A percentile compares a stretch with the other conserved stretches of the same genome.
Evolutionary conservation across 257 asterid species (phyloP).

Genomic region (Cinchona pubescens): DNA sequence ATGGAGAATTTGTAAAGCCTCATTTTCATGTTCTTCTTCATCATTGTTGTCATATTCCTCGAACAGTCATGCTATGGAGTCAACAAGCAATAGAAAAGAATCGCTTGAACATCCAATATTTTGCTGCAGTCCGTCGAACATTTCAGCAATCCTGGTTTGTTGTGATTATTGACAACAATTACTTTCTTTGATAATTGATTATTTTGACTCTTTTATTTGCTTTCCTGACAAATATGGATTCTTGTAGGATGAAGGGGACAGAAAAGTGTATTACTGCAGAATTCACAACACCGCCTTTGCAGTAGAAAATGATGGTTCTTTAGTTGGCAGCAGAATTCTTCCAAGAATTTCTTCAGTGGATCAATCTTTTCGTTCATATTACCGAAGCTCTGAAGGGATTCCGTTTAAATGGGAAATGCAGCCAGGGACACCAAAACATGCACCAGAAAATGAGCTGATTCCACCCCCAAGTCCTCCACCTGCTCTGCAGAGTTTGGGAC

Average conservation of each 20-base stretch:
- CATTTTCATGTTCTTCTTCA: slow-evolving; percentile 35
- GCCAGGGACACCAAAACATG: slow-evolving; percentile 33
- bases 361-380: slow-evolving; percentile 28
- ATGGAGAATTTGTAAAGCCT: slow-evolving; percentile 30
- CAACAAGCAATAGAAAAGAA: slow-evolving; percentile 20
- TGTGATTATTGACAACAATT: background rate
- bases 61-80: slow-evolving; percentile 19
- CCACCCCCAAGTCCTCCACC: slow-evolving; percentile 46
- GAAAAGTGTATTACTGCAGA: slow-evolving; percentile 41
- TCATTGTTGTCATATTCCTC: slow-evolving; percentile 34
- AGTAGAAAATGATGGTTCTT: slow-evolving; percentile 37
- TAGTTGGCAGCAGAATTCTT: slow-evolving; percentile 35
- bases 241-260: slow-evolving; percentile 55
- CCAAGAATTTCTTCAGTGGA: slow-evolving; percentile 41
- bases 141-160: slow-evolving; percentile 50
- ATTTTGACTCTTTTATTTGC: background rate
- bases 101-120: slow-evolving; percentile 32
- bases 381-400: slow-evolving; percentile 26
- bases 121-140: slow-evolving; percentile 52
- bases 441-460: slow-evolving; percentile 23
- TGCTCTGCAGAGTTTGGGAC: slow-evolving; percentile 24
- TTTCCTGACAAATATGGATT: background rate
- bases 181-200: background rate
- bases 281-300: slow-evolving; percentile 46
- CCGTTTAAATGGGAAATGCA: slow-evolving; percentile 45